Evolutionary conservation across 2,329 filamentous ascomycete species (phyloP).

Genomic region (Fusarium multiceps): DNA sequence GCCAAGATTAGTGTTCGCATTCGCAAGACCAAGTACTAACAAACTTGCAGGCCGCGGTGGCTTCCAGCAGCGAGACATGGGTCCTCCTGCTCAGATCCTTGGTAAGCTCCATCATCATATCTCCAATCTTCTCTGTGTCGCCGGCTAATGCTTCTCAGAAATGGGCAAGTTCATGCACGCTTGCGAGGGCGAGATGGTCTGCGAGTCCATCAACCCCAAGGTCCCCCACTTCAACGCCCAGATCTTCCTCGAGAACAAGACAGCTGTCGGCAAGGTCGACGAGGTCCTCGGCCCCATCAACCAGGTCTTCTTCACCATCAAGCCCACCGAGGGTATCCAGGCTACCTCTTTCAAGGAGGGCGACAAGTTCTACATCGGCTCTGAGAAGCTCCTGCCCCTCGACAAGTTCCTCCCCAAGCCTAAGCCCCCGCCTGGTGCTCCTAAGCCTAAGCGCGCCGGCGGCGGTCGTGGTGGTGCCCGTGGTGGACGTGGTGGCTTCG

Average conservation of each 20-base stretch:
- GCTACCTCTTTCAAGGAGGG: conserved; percentile 93
- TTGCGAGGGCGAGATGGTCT: conserved; percentile 97
- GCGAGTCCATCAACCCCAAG: conserved; percentile 93
- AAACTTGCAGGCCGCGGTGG: conserved; percentile 50
- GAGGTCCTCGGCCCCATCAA: conserved; percentile 98
- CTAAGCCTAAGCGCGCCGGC: conserved; percentile 70
- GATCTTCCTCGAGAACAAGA: conserved; percentile 99
- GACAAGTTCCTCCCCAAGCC: conserved; percentile 98
- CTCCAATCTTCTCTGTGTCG: too few species aligned
- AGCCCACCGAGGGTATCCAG: conserved; percentile 95
- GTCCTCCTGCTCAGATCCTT: conserved; percentile 53
- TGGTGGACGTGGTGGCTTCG: conserved; percentile 51
- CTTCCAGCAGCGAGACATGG: conserved; percentile 55
- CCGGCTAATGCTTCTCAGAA: conserved; percentile 61
- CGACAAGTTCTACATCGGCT: conserved; percentile 96
- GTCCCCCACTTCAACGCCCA: conserved; percentile 99
- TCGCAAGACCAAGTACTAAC: conserved; percentile 27
- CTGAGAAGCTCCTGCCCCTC: conserved; percentile 92
- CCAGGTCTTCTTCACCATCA: conserved; percentile 98
- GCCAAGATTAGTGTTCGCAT: conserved; percentile 1
- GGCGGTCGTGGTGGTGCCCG: conserved; percentile 57
- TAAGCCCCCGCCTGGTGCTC: conserved; percentile 76
- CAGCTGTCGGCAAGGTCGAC: conserved; percentile 94
- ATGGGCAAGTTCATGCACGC: conserved; percentile 95
- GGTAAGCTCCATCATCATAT: conserved; percentile 43